A percentile compares a stretch with the other conserved stretches of the same genome.
Evolutionary conservation across 805 yeast species (phyloP).

Genomic region (Tetrapisispora nanseiensis): DNA sequence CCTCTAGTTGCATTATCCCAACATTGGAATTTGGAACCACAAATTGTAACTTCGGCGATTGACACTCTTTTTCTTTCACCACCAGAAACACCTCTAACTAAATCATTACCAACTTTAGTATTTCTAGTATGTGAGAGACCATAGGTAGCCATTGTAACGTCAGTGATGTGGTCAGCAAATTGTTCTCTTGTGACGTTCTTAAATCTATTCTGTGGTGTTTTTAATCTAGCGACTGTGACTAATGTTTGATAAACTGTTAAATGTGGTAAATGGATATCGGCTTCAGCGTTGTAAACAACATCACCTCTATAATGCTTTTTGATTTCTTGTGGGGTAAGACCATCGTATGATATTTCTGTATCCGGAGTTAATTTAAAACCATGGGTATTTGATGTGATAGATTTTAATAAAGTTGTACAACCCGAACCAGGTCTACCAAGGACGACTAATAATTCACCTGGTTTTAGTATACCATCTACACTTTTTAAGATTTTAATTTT

Average conservation of each 20-base stretch:
- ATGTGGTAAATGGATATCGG: slow-evolving; percentile 60
- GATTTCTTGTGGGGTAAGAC: slow-evolving; percentile 44
- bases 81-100: slow-evolving; percentile 55
- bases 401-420: slow-evolving; percentile 56
- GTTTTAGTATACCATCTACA: slow-evolving; percentile 52
- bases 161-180: slow-evolving; percentile 44
- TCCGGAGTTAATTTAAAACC: slow-evolving; percentile 44
- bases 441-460: slow-evolving; percentile 61
- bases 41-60: slow-evolving; percentile 50
- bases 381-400: slow-evolving; percentile 48
- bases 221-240: slow-evolving; percentile 49
- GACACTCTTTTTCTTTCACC: slow-evolving; percentile 73
- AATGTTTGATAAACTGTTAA: slow-evolving; percentile 59
- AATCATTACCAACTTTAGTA: slow-evolving; percentile 53
- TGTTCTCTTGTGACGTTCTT: slow-evolving; percentile 49
- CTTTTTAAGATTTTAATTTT: slow-evolving; percentile 48
- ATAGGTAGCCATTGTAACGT: slow-evolving; percentile 45
- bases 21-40: slow-evolving; percentile 41
- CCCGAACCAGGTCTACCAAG: slow-evolving; percentile 76
- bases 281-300: slow-evolving; percentile 59
- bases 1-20: slow-evolving; percentile 62
- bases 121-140: slow-evolving; percentile 52
- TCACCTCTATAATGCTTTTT: slow-evolving; percentile 52
- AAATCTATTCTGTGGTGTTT: slow-evolving; percentile 54
- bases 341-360: slow-evolving; percentile 43